Evolutionary conservation across 2,329 filamentous ascomycete species (phyloP).

Genomic region (Cladosporium velox): DNA sequence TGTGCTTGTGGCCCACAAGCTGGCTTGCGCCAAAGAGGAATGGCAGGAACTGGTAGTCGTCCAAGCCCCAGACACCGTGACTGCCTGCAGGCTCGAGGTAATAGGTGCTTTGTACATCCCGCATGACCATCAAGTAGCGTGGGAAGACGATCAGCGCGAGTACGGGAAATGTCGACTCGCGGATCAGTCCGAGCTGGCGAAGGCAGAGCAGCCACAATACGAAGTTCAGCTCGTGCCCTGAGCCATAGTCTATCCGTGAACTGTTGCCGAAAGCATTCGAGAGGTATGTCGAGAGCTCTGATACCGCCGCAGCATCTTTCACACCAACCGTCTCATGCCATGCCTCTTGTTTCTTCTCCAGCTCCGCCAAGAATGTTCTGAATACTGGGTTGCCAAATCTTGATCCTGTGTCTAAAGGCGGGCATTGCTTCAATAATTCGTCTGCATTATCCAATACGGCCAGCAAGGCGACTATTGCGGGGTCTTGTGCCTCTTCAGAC

Average conservation of each 20-base stretch:
- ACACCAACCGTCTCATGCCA: slow-evolving; percentile 69
- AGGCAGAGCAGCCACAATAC: slow-evolving; percentile 95
- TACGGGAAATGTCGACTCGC: slow-evolving; percentile 66
- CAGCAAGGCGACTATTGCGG: slow-evolving; percentile 64
- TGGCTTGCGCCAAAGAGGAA: slow-evolving; percentile 54
- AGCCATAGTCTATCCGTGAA: slow-evolving; percentile 90
- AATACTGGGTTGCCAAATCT: slow-evolving; percentile 95
- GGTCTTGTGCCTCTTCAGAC: slow-evolving; percentile 55
- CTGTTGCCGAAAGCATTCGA: slow-evolving; percentile 82
- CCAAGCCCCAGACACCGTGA: slow-evolving; percentile 56
- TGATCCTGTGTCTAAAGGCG: slow-evolving; percentile 84
- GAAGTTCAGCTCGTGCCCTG: slow-evolving; percentile 96
- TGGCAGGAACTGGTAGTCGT: slow-evolving; percentile 57
- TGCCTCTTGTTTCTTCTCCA: slow-evolving; percentile 47
- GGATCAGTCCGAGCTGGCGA: slow-evolving; percentile 71
- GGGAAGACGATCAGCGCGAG: slow-evolving; percentile 78
- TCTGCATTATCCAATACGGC: slow-evolving; percentile 70
- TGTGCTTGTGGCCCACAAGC: slow-evolving; percentile 66
- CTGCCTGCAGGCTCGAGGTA: slow-evolving; percentile 79
- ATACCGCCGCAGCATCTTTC: slow-evolving; percentile 53
- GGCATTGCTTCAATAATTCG: slow-evolving; percentile 65
- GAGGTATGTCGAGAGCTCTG: slow-evolving; percentile 79
- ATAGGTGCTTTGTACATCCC: slow-evolving; percentile 83
- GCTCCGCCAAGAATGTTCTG: slow-evolving; percentile 73
- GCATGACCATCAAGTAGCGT: slow-evolving; percentile 84